These are phyloP conservation scores for Phoma herbarum DNA, from an alignment of 2,329 filamentous ascomycete species.

Conservation along the genomic window DNA sequence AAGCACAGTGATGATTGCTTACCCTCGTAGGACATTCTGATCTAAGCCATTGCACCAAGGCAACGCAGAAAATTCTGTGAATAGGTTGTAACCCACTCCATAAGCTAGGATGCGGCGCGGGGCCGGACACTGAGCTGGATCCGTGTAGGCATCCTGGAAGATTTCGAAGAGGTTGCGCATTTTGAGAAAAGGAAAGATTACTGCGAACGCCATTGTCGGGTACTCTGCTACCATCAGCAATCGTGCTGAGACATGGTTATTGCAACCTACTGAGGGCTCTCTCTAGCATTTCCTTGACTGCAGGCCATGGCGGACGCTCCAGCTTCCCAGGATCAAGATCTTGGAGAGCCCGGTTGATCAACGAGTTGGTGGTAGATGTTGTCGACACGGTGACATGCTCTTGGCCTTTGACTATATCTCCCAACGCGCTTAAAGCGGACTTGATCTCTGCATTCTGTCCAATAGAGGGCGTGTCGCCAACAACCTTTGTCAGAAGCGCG, in stretches of 20 bases:
- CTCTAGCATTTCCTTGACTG: slow-evolving; percentile 30
- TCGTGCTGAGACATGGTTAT: neutral
- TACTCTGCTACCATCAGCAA: slow-evolving; percentile 29
- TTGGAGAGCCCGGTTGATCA: slow-evolving; percentile 37
- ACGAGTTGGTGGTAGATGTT: slow-evolving; percentile 17
- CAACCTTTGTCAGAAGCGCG: slow-evolving; percentile 54
- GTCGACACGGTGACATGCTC: slow-evolving; percentile 29
- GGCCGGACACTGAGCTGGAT: slow-evolving; percentile 29
- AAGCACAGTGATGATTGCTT: neutral
- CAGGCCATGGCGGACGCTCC: slow-evolving; percentile 44
- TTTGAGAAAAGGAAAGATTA: slow-evolving; percentile 45
- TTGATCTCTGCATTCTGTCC: slow-evolving; percentile 47
- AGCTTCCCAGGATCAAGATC: slow-evolving; percentile 39
- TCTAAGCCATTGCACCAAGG: slow-evolving; percentile 22
- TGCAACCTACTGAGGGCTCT: slow-evolving; percentile 3
- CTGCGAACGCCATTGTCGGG: slow-evolving; percentile 45
- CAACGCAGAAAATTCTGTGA: slow-evolving; percentile 36
- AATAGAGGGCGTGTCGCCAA: slow-evolving; percentile 47
- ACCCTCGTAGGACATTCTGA: slow-evolving; percentile 2
- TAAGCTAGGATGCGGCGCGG: slow-evolving; percentile 42
- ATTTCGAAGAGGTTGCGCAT: slow-evolving; percentile 38
- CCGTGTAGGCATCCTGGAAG: slow-evolving; percentile 38
- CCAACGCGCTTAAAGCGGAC: slow-evolving; percentile 44
- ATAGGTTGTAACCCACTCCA: slow-evolving; percentile 42
- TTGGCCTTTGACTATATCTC: slow-evolving; percentile 44